Percentiles rank a stretch among this genome's conserved stretches.
These are phyloP conservation scores for Colletotrichum theobromicola DNA, from an alignment of 2,329 filamentous ascomycete species.

Conservation along the genomic window DNA sequence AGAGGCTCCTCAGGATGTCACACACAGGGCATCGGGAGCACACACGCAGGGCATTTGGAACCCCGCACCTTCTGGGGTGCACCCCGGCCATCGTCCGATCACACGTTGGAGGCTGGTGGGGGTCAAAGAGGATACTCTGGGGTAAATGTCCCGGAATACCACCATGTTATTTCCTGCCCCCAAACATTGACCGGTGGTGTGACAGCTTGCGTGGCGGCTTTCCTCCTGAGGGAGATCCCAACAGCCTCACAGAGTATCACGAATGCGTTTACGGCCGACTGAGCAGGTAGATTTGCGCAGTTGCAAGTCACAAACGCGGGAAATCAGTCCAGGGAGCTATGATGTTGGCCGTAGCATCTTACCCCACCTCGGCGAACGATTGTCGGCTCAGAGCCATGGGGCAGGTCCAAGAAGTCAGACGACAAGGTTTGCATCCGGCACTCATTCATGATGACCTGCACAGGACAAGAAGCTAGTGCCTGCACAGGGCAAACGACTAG, in stretches of 20 bases:
- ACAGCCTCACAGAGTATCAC: not conserved
- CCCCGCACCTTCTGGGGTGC: not conserved
- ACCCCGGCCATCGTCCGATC: conserved; percentile 4
- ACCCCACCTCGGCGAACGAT: not conserved
- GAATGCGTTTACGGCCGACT: not conserved
- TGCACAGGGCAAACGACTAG: not conserved
- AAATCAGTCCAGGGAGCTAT: not conserved
- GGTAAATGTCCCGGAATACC: not conserved
- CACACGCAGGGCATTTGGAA: conserved; percentile 28
- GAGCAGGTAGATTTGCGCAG: not conserved
- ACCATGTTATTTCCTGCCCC: not conserved
- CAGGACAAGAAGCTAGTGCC: not conserved
- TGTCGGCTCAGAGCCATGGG: not conserved
- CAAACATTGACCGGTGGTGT: not conserved
- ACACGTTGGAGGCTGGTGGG: not conserved
- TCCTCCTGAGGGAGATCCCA: not conserved
- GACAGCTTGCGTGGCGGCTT: not conserved
- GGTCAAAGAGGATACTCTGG: conserved; percentile 11
- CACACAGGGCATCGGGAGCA: conserved; percentile 6
- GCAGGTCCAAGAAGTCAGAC: not conserved
- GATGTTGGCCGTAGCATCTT: not conserved
- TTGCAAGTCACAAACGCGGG: not conserved
- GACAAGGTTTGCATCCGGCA: not conserved
- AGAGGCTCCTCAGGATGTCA: not conserved
- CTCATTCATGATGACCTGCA: not conserved